Evolutionary conservation across 2,329 filamentous ascomycete genomes (phyloP), one percentile per base, ranked within the genome.

Genomic region (Hansfordia pulvinata): DNA sequence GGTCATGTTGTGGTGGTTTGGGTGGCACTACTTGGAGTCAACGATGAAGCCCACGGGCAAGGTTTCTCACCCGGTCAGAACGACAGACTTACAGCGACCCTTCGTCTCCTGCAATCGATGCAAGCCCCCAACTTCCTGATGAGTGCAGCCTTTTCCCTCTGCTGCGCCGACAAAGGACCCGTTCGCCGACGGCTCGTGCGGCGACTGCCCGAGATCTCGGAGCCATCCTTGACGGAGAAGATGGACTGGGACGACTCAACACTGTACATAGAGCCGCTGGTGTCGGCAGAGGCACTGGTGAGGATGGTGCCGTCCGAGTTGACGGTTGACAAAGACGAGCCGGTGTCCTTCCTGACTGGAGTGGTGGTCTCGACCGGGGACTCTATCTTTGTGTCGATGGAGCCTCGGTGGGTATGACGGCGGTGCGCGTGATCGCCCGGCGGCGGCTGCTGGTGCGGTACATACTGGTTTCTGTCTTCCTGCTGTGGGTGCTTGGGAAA

Each of bases 91-190:
- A 71, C 66, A 45, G 66, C 66, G 47, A 72, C 67, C 43, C 67
- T 56, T 36, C 66, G 55, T 30, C 64, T 56, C 22, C 64, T 58
- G 36, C 68, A 73, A 38, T 70, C 65, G 18, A 45, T 40, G 40
- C 68, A 73, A 25, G 68, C 68, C 30, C 68, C 67, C 28, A 72
- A 50, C 44, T 71, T 72, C 39, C 68, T 53, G 34, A 73, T 72
- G 30, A 73, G 44, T 23, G 67, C 67, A 24, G 68, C 68, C 44
- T 65, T 65, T 38, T 71, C 64, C 44, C 68, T 59, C 39, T 70
- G 69, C 34, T 64, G 56, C 28, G 66, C 59, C 17, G 66, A 69
- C 35, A 73, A 52, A 34, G 68, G 68, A 21, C 68, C 68, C 34
- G 67, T 72, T 30, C 68, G 62, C 46, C 68, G 60, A 41, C 68